Percentiles rank a stretch among this genome's conserved stretches.
These are phyloP conservation scores for Parathielavia appendiculata DNA, from an alignment of 495 filamentous ascomycete genomes.

Conservation along the genomic window DNA sequence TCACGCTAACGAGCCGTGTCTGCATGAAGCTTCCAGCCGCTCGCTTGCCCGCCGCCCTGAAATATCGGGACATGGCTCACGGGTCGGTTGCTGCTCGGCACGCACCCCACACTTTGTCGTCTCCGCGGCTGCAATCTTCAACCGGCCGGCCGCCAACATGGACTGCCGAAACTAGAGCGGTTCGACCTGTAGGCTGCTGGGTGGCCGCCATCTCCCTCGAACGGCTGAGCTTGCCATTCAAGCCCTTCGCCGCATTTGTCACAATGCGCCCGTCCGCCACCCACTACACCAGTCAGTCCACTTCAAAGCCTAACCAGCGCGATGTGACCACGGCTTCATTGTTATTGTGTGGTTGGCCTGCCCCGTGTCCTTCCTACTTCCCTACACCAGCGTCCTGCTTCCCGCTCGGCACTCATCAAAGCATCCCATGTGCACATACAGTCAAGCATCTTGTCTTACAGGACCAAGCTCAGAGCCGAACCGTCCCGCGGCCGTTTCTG, in stretches of 20 bases:
- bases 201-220: too few species aligned
- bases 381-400: not conserved
- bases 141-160: constrained; percentile 4
- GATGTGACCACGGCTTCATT: constrained; percentile 25
- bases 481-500: constrained; percentile 23
- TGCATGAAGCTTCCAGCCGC: constrained; percentile 14
- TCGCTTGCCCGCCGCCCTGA: not conserved
- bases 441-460: not conserved
- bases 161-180: not conserved
- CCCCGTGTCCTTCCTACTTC: not conserved
- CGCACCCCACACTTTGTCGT: constrained; percentile 7
- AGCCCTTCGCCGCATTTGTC: constrained; percentile 19
- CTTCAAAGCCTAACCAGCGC: constrained; percentile 4
- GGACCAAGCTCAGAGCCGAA: constrained; percentile 22
- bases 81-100: not conserved
- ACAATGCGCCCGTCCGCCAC: constrained; percentile 18
- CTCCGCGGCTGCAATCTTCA: constrained; percentile 2
- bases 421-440: not conserved
- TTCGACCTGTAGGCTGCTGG: not conserved
- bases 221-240: constrained; percentile 10
- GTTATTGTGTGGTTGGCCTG: not conserved
- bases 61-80: not conserved
- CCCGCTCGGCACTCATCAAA: not conserved
- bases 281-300: not conserved
- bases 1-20: constrained; percentile 32